Evolutionary conservation across 2,329 filamentous ascomycete species (phyloP), one percentile per base, ranked within the genome.

Genomic region (Fusarium agapanthi): DNA sequence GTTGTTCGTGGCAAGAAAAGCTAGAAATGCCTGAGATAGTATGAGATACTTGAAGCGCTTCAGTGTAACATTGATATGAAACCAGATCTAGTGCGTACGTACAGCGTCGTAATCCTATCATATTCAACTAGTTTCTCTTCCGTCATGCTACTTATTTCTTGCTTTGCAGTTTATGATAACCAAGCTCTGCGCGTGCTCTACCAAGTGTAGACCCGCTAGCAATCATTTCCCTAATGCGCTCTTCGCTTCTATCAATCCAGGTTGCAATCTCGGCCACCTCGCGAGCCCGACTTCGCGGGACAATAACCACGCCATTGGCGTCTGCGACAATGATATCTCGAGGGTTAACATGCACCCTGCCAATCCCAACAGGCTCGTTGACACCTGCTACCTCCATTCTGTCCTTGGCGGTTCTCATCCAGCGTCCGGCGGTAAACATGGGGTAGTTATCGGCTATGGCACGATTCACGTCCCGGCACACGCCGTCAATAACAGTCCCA

Each of bases 261-360:
- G 18, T 6, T n/a, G 53, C 43, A 13, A 63, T 18, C 13, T 28
- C 41, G 30, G 60, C 60, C 10, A 63, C 53, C 37, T 63, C 53
- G 7, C 53, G 53, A 41, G 60, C 60, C 9, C 60, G 53, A 7
- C 26, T n/a, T 11, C 60, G 28, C 10, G 60, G 60, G 5, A 63
- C 41, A 16, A 63, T 30, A 18, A 63, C 60, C 6, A 63, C 60
- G 6, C 60, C 60, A 15, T 63, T 63, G 14, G 60, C 60, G 16
- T 63, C 60, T 8, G 60, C 60, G 9, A 63, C 41, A 35, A 63
- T 53, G 7, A 63, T 63, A 32, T 63, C 60, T 11, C 60, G 41
- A 20, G 60, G 43, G 10, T 18, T 48, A 5, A 63, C 60, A n/a
- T 40, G 43, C 5, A 63, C 60, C 12, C 18, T 35, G 6, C 60